phyloP scores from a whole-genome alignment of 1,139 yeast species.

The Candida tropicalis region DNA sequence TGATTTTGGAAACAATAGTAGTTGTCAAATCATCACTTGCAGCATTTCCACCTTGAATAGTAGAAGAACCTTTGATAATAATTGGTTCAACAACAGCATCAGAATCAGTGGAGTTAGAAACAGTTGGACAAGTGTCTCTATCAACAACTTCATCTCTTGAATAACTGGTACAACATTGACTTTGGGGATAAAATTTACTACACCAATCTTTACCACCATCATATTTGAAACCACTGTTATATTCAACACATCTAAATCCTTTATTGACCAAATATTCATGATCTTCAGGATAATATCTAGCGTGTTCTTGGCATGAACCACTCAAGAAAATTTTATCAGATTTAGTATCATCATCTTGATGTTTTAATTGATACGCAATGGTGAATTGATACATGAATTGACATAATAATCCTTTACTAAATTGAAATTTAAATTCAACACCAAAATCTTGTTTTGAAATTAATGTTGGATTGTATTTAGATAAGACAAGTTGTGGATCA shows the following conservation, averaged over 20 bases:
- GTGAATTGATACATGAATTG: conserved; percentile 24
- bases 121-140: conserved; percentile 21
- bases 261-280: conserved; percentile 17
- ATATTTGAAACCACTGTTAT: conserved; percentile 23
- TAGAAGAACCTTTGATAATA: neutral
- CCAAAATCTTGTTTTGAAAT: conserved; percentile 23
- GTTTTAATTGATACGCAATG: conserved; percentile 22
- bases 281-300: conserved; percentile 19
- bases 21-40: neutral
- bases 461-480: conserved; percentile 20
- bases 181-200: conserved; percentile 20
- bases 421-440: conserved; percentile 23
- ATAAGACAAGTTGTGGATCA: conserved; percentile 18
- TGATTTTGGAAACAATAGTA: neutral
- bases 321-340: conserved; percentile 24
- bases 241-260: conserved; percentile 25
- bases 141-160: conserved; percentile 18
- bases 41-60: neutral
- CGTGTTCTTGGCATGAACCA: conserved; percentile 23
- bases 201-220: conserved; percentile 28
- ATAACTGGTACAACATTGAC: conserved; percentile 20
- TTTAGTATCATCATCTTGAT: conserved; percentile 14
- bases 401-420: conserved; percentile 22
- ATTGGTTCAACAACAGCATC: neutral
- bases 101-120: neutral